Evolutionary conservation across 345 rosid species (phyloP).

Genomic region (Turritis glabra): DNA sequence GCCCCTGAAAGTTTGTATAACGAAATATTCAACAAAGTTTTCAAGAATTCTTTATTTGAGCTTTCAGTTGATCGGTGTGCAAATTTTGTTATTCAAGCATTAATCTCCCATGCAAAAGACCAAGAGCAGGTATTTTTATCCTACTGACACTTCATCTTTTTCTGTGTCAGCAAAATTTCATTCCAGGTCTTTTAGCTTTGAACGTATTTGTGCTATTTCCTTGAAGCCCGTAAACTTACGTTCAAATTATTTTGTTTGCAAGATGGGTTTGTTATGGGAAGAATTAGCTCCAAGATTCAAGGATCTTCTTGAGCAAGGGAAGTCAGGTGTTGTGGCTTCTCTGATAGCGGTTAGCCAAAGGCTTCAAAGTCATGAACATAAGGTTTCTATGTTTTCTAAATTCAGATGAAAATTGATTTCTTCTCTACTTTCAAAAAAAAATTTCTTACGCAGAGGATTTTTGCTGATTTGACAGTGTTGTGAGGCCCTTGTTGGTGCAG

Average conservation of each 20-base stretch:
- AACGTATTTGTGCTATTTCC: slow-evolving; percentile 7
- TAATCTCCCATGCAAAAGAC: slow-evolving; percentile 68
- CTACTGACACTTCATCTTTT: background rate
- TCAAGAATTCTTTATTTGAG: slow-evolving; percentile 64
- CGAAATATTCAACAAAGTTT: slow-evolving; percentile 66
- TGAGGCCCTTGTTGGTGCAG: slow-evolving; percentile 75
- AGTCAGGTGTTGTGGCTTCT: slow-evolving; percentile 83
- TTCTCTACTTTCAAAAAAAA: background rate
- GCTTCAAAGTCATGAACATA: slow-evolving; percentile 61
- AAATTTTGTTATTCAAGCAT: slow-evolving; percentile 86
- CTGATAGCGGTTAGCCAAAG: slow-evolving; percentile 72
- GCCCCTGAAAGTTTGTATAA: slow-evolving; percentile 76
- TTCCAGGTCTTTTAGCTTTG: too few relatives aligned
- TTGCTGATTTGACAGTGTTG: slow-evolving; percentile 77
- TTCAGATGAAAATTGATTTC: background rate
- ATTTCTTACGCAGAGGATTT: background rate
- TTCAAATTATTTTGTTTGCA: slow-evolving; percentile 33
- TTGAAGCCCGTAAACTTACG: slow-evolving; percentile 1
- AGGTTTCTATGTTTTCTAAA: slow-evolving; percentile 51
- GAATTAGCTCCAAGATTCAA: slow-evolving; percentile 72
- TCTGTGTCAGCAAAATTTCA: too few relatives aligned
- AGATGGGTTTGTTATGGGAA: slow-evolving; percentile 81
- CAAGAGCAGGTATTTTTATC: slow-evolving; percentile 61
- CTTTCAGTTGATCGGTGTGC: slow-evolving; percentile 88
- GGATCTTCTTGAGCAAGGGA: slow-evolving; percentile 87